Base-by-base conservation (phyloP, 2,329 filamentous ascomycete species). In the Aspergillus candidus region DNA sequence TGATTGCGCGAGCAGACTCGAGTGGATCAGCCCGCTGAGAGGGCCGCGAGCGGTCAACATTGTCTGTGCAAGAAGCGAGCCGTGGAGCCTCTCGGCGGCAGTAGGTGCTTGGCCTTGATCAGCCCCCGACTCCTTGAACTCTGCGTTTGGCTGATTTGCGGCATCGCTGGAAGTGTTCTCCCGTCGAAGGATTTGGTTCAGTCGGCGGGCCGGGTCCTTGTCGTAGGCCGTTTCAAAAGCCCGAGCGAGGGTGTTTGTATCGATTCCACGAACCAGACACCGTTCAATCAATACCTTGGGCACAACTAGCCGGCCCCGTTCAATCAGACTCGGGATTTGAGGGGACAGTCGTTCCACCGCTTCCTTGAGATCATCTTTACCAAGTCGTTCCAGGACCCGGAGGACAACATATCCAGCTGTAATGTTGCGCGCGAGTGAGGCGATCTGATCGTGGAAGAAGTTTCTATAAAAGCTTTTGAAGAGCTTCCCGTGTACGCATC, bases 401-500 rank as follows among this genome's bases (percentile, higher is more conserved):
- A 90, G 86, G 14, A 88, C 88, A 1, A 94, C 86, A 59, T 95
- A 97, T 17, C 82, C 85, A 5, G 93, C 89, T 38, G 90, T 86
- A 56, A 94, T 90, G 62, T 97, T 97, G 46, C 89, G 84, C 5
- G 91, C 80, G 47, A 95, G 78, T 32, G 81, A 86, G 15, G 83
- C 82, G 56, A 97, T 85, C 18, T 88, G 80, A 11, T 85, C 82
- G 49, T 83, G 84, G 66, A 97, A 86, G 52, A 89, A 80, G 53
- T 84, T 82, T 46, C 78, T 80, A 68, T 94, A 91, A 5, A 98
- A 75, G 11, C 81, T 79, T 67, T 95, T 96, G 78, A 97, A 98
- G 30, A 89, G 70, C 67, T 93, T 95, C 35, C 87, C 89, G 0
- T 93, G 89, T 12, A 84, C 81, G 60, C 85, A 78, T 18, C 82